Base-by-base conservation (phyloP, 805 yeast genomes). In the Deakozyma indianensis region DNA sequence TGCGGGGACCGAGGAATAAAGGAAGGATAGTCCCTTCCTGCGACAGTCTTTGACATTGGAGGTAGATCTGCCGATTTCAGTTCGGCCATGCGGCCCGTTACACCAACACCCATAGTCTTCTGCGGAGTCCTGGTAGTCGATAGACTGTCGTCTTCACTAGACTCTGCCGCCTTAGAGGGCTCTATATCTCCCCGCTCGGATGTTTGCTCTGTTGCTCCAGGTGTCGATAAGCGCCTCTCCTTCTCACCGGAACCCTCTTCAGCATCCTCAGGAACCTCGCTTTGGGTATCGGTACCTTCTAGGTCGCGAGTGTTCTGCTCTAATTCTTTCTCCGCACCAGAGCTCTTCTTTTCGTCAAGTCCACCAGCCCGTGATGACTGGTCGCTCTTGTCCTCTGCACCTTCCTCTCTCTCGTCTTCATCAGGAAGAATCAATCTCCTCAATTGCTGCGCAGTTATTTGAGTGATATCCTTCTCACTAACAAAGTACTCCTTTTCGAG, bases 391-490 rank as follows among this genome's bases (percentile, higher is more conserved):
- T 47, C 45, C n/a, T 43, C 48, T 24, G 49, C 56, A 14, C 50
- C 28, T 14, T 55, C 41, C 44, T 53, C 45, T 43, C 45, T 41
- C 55, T 52, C 53, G 45, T 55, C 41, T 16, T 51, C 49, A 23
- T 69, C 71, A 46, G 78, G 87, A 55, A 75, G 63, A 52, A 90
- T 78, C 43, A 88, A 69, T 52, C 80, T 82, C 49, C 79, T 77
- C 55, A 90, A 66, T 57, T 90, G 97, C 53, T 80, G 80, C 3
- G 95, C 83, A 1, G 98, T 88, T 41, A 92, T 83, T 50, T 85
- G 71, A 3, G 94, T 79, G 52, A 92, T 83, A 69, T 92, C 98
- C 55, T 80, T 84, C 60, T 92, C 97, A 5, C 94, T 78, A 1
- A 97, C 97, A 48, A 90, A 71, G 57, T 74, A 92, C 20, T 71